Evolutionary conservation across 306 rosid species (phyloP).

Genomic region (Ormosia emarginata): DNA sequence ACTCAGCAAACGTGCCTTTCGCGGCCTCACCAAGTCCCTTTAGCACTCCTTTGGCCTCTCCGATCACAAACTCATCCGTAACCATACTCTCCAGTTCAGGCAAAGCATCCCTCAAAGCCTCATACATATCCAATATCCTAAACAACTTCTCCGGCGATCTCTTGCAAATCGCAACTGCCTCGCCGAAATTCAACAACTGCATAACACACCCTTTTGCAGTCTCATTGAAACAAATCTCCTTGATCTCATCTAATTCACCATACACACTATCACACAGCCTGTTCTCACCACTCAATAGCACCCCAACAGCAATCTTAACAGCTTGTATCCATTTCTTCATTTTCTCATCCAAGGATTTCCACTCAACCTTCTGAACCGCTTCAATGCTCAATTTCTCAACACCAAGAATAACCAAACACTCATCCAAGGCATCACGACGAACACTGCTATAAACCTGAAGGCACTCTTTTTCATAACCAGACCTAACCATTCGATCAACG

Average conservation of each 20-base stretch:
- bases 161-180: conserved; percentile 70
- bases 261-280: conserved; percentile 73
- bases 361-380: conserved; percentile 82
- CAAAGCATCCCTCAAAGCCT: conserved; percentile 57
- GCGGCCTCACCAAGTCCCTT: conserved; percentile 71
- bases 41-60: conserved; percentile 68
- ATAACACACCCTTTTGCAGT: conserved; percentile 77
- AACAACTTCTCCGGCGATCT: conserved; percentile 90
- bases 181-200: conserved; percentile 88
- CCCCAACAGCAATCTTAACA: conserved; percentile 65
- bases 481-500: conserved; percentile 74
- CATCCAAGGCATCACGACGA: conserved; percentile 83
- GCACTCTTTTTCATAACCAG: conserved; percentile 89
- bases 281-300: conserved; percentile 69
- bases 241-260: conserved; percentile 51
- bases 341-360: conserved; percentile 82
- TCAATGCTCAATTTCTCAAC: conserved; percentile 87
- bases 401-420: conserved; percentile 69
- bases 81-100: conserved; percentile 63
- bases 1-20: conserved; percentile 76
- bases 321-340: conserved; percentile 97
- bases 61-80: conserved; percentile 50
- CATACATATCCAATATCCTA: conserved; percentile 91
- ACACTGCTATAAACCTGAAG: conserved; percentile 76
- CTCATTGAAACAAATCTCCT: conserved; percentile 73